A percentile compares a stretch with the other conserved stretches of the same genome.
These are phyloP conservation scores for Ogataea thermomethanolica DNA, from an alignment of 805 yeast species.

Conservation along the genomic window DNA sequence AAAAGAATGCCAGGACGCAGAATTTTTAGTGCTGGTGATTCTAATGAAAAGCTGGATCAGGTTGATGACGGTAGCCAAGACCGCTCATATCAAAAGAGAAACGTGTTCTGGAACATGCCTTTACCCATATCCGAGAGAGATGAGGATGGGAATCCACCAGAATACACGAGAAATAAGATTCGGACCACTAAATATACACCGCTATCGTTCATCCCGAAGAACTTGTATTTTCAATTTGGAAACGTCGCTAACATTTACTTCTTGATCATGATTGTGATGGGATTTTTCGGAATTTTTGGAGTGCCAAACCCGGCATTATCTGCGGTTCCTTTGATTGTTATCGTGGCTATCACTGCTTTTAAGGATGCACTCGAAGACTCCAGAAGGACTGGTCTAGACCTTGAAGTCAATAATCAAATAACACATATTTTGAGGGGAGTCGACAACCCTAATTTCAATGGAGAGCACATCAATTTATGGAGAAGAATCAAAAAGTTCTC, in stretches of 20 bases:
- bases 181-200: constrained; percentile 97
- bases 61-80: constrained; percentile 30
- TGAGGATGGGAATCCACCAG: constrained; percentile 49
- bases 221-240: constrained; percentile 71
- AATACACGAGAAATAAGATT: constrained; percentile 86
- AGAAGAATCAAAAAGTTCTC: constrained; percentile 58
- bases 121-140: constrained; percentile 58
- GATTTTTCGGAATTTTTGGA: constrained; percentile 75
- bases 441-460: constrained; percentile 57
- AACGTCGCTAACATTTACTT: constrained; percentile 91
- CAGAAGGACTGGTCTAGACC: constrained; percentile 64
- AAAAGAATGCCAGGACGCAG: constrained; percentile 21
- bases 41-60: constrained; percentile 29
- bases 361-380: constrained; percentile 83
- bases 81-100: constrained; percentile 35
- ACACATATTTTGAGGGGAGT: constrained; percentile 61
- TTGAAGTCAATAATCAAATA: constrained; percentile 71
- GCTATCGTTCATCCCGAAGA: constrained; percentile 80
- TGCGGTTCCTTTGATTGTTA: constrained; percentile 76
- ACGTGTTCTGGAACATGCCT: constrained; percentile 55
- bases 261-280: constrained; percentile 71
- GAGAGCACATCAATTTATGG: constrained; percentile 65
- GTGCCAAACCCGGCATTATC: constrained; percentile 74
- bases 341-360: constrained; percentile 68
- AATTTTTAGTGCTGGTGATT: constrained; percentile 24